Conservation (phyloP, 805 yeast species). For the Myxozyma monticola region DNA sequence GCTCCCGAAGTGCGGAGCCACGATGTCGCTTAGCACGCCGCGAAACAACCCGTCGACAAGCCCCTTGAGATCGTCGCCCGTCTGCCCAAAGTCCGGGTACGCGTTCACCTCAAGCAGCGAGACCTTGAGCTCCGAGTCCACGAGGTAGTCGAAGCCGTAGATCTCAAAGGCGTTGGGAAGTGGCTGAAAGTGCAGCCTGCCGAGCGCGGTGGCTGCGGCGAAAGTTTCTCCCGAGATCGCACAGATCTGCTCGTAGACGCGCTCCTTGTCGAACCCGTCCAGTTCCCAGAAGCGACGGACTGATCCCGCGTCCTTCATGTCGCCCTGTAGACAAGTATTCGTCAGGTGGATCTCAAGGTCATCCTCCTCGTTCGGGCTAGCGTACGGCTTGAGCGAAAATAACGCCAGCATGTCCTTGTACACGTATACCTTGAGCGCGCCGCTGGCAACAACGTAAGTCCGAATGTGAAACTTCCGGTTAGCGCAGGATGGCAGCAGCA, state of each 20-base stretch:
- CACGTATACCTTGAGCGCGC: slow-evolving; percentile 75
- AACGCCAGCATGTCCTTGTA: slow-evolving; percentile 77
- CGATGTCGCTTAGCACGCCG: slow-evolving; percentile 15
- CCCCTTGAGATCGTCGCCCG: slow-evolving; percentile 72
- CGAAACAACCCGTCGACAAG: slow-evolving; percentile 46
- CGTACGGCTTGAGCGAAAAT: slow-evolving; percentile 64
- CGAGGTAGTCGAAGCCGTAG: slow-evolving; percentile 85
- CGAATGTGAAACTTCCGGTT: slow-evolving; percentile 85
- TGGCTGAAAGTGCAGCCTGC: slow-evolving; percentile 83
- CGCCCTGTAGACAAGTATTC: slow-evolving; percentile 85
- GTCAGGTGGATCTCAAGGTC: slow-evolving; percentile 79
- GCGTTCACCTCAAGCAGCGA: slow-evolving; percentile 82
- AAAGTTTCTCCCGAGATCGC: slow-evolving; percentile 68
- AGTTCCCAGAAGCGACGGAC: slow-evolving; percentile 68
- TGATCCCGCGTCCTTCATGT: slow-evolving; percentile 40
- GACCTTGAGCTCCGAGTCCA: slow-evolving; percentile 51
- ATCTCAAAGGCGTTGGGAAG: slow-evolving; percentile 78
- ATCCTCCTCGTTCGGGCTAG: slow-evolving; percentile 40
- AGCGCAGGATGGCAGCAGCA: slow-evolving; percentile 60
- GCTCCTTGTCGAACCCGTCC: slow-evolving; percentile 33
- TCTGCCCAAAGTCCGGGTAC: slow-evolving; percentile 95
- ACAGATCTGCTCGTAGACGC: slow-evolving; percentile 57
- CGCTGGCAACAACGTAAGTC: slow-evolving; percentile 74
- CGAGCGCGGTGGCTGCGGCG: slow-evolving; percentile 76
- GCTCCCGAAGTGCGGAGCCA: slow-evolving; percentile 22